A percentile compares a stretch with the other conserved stretches of the same genome.
These are phyloP conservation scores for Metschnikowia baotianmanensis DNA, from an alignment of 805 yeast genomes.

Conservation along the genomic window DNA sequence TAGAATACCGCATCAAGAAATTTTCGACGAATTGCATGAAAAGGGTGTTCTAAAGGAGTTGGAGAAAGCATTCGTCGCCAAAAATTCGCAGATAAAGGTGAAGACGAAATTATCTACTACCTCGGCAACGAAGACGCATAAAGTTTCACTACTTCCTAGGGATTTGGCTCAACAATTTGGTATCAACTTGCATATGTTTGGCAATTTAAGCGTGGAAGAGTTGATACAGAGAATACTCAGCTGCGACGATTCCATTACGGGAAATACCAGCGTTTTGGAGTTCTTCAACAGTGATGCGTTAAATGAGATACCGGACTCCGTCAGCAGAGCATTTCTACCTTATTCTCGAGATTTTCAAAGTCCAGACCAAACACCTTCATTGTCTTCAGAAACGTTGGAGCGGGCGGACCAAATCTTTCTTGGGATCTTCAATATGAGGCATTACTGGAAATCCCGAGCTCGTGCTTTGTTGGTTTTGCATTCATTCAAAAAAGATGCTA, in stretches of 20 bases:
- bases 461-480: conserved; percentile 54
- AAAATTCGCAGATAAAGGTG: conserved; percentile 46
- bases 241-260: conserved; percentile 57
- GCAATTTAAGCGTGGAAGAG: conserved; percentile 50
- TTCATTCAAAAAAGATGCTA: conserved; percentile 63
- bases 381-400: conserved; percentile 44
- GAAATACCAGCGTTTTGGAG: conserved; percentile 59
- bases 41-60: conserved; percentile 82
- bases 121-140: conserved; percentile 28
- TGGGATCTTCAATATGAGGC: conserved; percentile 64
- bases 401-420: conserved; percentile 70
- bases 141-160: conserved; percentile 69
- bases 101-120: conserved; percentile 23
- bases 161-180: conserved; percentile 82
- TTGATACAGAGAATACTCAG: conserved; percentile 52
- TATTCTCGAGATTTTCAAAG: conserved; percentile 50
- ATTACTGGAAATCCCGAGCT: conserved; percentile 73
- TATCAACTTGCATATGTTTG: conserved; percentile 67
- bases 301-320: conserved; percentile 53
- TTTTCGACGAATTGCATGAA: conserved; percentile 62
- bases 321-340: conserved; percentile 59
- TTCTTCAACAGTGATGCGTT: conserved; percentile 69
- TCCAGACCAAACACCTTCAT: conserved; percentile 12
- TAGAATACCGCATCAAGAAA: conserved; percentile 53
- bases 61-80: conserved; percentile 85